Conservation (phyloP, 2,329 filamentous ascomycete species). For the Fusarium ambrosium region DNA sequence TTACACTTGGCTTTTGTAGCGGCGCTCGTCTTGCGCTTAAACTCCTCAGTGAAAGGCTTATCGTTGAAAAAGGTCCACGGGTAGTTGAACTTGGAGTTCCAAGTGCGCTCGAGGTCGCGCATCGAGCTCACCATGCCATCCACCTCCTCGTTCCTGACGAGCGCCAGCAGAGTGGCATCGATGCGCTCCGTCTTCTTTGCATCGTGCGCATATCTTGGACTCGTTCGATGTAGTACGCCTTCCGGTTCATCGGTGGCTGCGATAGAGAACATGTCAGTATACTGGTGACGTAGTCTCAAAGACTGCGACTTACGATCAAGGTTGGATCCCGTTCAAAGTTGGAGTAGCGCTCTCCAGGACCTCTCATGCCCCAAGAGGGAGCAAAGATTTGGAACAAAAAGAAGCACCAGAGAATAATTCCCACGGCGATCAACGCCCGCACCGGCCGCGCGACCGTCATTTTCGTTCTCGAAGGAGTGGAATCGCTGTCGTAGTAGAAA, state of each 20-base stretch:
- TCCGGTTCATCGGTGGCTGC: constrained; percentile 87
- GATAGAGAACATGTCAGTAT: constrained; percentile 32
- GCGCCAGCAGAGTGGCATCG: constrained; percentile 90
- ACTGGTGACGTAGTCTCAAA: background rate
- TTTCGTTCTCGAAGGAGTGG: constrained; percentile 43
- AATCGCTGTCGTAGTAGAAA: constrained; percentile 2
- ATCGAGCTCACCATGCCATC: constrained; percentile 88
- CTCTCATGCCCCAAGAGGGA: constrained; percentile 62
- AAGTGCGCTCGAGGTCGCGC: constrained; percentile 91
- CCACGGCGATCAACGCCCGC: constrained; percentile 80
- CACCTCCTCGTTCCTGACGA: constrained; percentile 94
- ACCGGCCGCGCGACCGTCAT: constrained; percentile 92
- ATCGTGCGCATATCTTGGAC: constrained; percentile 82
- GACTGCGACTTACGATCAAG: constrained; percentile 77
- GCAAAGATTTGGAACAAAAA: constrained; percentile 82
- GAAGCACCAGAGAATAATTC: constrained; percentile 81
- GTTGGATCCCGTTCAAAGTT: constrained; percentile 83
- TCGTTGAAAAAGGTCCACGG: constrained; percentile 99
- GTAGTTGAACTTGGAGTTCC: constrained; percentile 99
- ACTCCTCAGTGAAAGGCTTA: constrained; percentile 91
- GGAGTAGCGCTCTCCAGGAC: constrained; percentile 58
- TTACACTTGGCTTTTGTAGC: constrained; percentile 89
- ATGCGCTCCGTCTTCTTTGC: constrained; percentile 84
- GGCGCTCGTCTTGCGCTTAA: constrained; percentile 84
- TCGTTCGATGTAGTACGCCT: constrained; percentile 79